These are phyloP conservation scores for Strobilomyces echinocephalus DNA, from an alignment of 768 basidiomycete species.

Conservation along the genomic window DNA sequence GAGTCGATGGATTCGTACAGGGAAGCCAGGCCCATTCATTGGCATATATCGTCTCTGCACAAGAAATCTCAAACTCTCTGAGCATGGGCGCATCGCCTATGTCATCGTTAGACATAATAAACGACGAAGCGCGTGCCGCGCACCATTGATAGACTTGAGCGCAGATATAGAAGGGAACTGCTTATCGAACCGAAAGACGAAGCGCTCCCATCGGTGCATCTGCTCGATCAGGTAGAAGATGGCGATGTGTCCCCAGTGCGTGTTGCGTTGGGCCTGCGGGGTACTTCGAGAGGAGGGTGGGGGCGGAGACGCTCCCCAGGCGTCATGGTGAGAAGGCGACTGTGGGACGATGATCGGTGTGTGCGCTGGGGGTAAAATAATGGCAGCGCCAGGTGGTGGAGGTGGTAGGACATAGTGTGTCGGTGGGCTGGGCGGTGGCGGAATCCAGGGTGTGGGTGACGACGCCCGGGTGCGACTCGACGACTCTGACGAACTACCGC, in stretches of 20 bases:
- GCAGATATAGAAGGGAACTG: slow-evolving; percentile 71
- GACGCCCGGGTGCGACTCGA: slow-evolving; percentile 23
- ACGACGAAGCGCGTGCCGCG: slow-evolving; percentile 18
- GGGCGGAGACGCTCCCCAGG: slow-evolving; percentile 35
- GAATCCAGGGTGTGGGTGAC: slow-evolving; percentile 31
- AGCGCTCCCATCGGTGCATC: slow-evolving; percentile 79
- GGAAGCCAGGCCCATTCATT: slow-evolving; percentile 76
- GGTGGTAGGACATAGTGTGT: slow-evolving; percentile 37
- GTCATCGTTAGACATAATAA: slow-evolving; percentile 1
- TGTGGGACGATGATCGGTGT: slow-evolving; percentile 47
- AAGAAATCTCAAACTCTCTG: slow-evolving; percentile 74
- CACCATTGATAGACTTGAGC: slow-evolving; percentile 68
- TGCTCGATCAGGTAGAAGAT: slow-evolving; percentile 75
- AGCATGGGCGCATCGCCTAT: slow-evolving; percentile 69
- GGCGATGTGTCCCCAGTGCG: slow-evolving; percentile 78
- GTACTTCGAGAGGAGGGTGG: slow-evolving; percentile 24
- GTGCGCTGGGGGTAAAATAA: slow-evolving; percentile 34
- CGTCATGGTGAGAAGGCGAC: slow-evolving; percentile 36
- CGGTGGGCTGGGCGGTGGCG: slow-evolving; percentile 29
- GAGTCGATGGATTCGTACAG: slow-evolving; percentile 36
- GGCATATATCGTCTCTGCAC: slow-evolving; percentile 55
- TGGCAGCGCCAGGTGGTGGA: slow-evolving; percentile 24
- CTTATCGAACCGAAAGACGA: slow-evolving; percentile 75
- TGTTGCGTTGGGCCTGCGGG: slow-evolving; percentile 40
- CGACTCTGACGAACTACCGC: slow-evolving; percentile 24